Percentiles rank a stretch among this genome's conserved stretches.
Conservation (phyloP, 257 asterid species). For the Petunia axillaris region DNA sequence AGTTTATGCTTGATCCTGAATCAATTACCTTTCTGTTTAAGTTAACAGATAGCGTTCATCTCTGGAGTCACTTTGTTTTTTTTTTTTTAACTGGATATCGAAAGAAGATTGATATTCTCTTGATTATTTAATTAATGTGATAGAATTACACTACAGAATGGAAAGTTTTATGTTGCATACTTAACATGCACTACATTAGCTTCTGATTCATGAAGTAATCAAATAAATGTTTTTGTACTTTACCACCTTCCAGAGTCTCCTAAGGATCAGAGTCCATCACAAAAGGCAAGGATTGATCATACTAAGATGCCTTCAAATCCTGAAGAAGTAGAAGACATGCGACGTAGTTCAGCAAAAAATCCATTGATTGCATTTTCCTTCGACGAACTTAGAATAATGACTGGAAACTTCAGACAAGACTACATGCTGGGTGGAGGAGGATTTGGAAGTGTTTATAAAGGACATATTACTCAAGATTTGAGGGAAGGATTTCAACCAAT, state of each 20-base stretch:
- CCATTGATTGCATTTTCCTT: constrained; percentile 74
- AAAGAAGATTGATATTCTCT: background rate
- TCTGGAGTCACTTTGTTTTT: background rate
- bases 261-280: constrained; percentile 45
- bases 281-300: constrained; percentile 44
- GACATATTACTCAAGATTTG: constrained; percentile 56
- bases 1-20: background rate
- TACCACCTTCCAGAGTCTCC: constrained; percentile 48
- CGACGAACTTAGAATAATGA: constrained; percentile 62
- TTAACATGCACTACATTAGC: background rate
- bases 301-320: constrained; percentile 79
- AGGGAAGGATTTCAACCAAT: constrained; percentile 48
- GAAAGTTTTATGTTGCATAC: background rate
- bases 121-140: background rate
- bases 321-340: constrained; percentile 88
- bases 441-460: constrained; percentile 91
- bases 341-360: constrained; percentile 61
- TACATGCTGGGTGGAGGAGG: constrained; percentile 95
- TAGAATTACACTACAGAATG: background rate
- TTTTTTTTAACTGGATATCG: background rate
- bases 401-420: constrained; percentile 87
- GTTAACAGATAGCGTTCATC: background rate
- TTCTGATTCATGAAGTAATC: background rate
- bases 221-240: constrained; percentile 19
- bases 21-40: background rate